phyloP scores from a whole-genome alignment of 495 filamentous ascomycete species.

The Talaromyces wortmannii region DNA sequence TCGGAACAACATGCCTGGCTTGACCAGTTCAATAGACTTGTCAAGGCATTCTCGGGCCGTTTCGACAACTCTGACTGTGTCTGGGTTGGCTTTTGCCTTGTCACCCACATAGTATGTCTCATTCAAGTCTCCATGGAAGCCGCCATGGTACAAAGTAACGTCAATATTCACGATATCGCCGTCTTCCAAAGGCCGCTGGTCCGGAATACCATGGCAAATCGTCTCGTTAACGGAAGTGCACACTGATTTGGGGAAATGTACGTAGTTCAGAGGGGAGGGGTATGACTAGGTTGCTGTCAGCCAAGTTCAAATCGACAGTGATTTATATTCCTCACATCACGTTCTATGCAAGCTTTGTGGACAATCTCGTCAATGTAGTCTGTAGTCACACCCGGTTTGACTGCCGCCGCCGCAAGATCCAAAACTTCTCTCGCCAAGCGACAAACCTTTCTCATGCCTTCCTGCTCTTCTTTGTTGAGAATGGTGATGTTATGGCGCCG shows the following conservation, averaged over 20 bases:
- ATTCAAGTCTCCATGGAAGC: conserved; percentile 85
- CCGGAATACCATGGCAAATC: conserved; percentile 91
- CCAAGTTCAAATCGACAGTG: conserved; percentile 7
- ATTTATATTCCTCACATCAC: conserved; percentile 59
- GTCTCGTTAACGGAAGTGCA: conserved; percentile 96
- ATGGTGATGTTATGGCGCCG: conserved; percentile 73
- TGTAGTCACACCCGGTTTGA: conserved; percentile 85
- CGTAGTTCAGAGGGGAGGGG: conserved; percentile 93
- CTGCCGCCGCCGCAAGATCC: conserved; percentile 77
- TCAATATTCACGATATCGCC: conserved; percentile 90
- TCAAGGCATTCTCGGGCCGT: conserved; percentile 73
- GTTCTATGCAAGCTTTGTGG: conserved; percentile 90
- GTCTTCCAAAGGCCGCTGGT: conserved; percentile 68
- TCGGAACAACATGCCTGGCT: conserved; percentile 79
- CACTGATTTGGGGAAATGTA: conserved; percentile 94
- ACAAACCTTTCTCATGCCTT: conserved; percentile 92
- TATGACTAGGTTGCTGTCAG: conserved; percentile 65
- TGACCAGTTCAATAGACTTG: conserved; percentile 78
- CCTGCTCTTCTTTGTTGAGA: conserved; percentile 69
- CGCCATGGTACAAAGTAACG: conserved; percentile 79
- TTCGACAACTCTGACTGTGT: conserved; percentile 81
- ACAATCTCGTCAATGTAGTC: conserved; percentile 95
- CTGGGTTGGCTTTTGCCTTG: conserved; percentile 63
- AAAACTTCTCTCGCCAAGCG: conserved; percentile 83
- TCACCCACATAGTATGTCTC: conserved; percentile 89